A percentile compares a stretch with the other conserved stretches of the same genome.
These are phyloP conservation scores for Phoenix roebelenii DNA, from an alignment of 176 grass and related monocot genomes.

Conservation along the genomic window DNA sequence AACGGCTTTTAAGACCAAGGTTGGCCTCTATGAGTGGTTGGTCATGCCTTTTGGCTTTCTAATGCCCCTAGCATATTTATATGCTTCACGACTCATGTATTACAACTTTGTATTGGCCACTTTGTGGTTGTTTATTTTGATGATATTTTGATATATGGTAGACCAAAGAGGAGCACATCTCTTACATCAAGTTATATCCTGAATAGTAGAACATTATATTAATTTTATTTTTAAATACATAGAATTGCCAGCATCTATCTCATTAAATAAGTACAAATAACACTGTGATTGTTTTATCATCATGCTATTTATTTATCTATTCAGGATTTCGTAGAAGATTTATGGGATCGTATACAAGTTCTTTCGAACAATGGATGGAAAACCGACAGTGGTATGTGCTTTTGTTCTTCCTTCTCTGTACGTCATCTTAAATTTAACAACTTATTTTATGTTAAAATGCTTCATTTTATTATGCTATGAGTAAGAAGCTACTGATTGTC, in stretches of 20 bases:
- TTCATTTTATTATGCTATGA: not conserved
- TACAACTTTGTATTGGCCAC: not conserved
- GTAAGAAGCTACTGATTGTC: too few relatives aligned
- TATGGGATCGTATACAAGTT: conserved; percentile 78
- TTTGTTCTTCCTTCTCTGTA: not conserved
- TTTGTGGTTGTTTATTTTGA: not conserved
- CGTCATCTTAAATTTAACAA: too few relatives aligned
- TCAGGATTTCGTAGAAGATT: conserved; percentile 97
- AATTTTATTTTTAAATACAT: too few relatives aligned
- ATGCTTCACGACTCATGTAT: not conserved
- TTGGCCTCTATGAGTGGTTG: not conserved
- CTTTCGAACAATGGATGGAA: conserved; percentile 86
- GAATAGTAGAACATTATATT: too few relatives aligned
- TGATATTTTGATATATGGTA: not conserved
- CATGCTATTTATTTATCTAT: not conserved
- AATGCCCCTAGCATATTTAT: not conserved
- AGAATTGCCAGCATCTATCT: too few relatives aligned
- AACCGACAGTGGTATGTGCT: conserved; percentile 72
- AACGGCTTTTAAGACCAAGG: too few relatives aligned
- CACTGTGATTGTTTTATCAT: too few relatives aligned
- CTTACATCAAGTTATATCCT: too few relatives aligned
- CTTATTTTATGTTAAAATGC: too few relatives aligned
- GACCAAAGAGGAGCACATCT: not conserved
- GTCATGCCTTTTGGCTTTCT: not conserved
- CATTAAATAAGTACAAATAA: too few relatives aligned